phyloP scores from a whole-genome alignment of 257 asterid species.

The Verbena officinalis region DNA sequence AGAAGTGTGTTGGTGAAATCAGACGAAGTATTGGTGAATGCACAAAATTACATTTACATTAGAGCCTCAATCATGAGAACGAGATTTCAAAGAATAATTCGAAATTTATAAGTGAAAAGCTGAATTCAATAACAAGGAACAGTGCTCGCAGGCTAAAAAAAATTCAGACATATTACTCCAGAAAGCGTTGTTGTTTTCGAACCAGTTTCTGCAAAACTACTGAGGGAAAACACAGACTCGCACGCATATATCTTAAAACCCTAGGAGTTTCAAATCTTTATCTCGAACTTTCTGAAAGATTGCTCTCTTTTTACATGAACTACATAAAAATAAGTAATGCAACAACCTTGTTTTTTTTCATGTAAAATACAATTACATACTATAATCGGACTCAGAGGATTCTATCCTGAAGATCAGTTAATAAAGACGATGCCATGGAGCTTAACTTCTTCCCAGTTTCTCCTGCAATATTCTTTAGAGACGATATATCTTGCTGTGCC shows the following conservation, averaged over 20 bases:
- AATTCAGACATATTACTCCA: neutral
- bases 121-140: neutral
- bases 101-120: neutral
- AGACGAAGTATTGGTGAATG: too few relatives aligned
- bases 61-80: too few relatives aligned
- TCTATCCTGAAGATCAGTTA: constrained; percentile 94
- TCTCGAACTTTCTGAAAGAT: constrained; percentile 7
- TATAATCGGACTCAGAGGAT: constrained; percentile 49
- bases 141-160: neutral
- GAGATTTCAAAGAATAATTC: neutral
- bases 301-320: constrained; percentile 26
- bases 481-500: constrained; percentile 97
- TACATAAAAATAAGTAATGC: constrained; percentile 28
- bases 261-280: constrained; percentile 17
- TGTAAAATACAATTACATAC: constrained; percentile 28
- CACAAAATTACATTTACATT: too few relatives aligned
- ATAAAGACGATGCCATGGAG: constrained; percentile 70
- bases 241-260: constrained; percentile 26
- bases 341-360: constrained; percentile 32
- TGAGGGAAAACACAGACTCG: constrained; percentile 7
- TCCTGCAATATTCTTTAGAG: constrained; percentile 90
- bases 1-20: too few relatives aligned
- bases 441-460: constrained; percentile 92
- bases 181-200: constrained; percentile 18
- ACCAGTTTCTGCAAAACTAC: constrained; percentile 23